These are phyloP conservation scores for Blastobotrys proliferans DNA, from an alignment of 1,139 yeast species.

Conservation along the genomic window DNA sequence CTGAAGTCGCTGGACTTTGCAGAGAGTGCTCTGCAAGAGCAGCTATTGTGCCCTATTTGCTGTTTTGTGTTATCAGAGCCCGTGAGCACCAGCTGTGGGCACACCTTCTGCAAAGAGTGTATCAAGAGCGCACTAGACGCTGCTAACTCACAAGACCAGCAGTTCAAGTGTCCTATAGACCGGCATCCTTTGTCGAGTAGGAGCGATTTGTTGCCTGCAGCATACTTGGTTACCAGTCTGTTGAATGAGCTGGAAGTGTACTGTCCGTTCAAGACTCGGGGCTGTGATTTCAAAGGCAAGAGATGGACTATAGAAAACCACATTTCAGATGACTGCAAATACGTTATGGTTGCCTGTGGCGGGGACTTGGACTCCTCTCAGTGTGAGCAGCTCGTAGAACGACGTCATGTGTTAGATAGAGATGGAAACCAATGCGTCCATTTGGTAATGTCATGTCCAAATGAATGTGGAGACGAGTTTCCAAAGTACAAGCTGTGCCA, in stretches of 20 bases:
- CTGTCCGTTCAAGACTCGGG: slow-evolving; percentile 52
- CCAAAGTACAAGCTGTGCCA: slow-evolving; percentile 15
- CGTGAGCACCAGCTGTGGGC: slow-evolving; percentile 35
- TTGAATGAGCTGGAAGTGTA: slow-evolving; percentile 57
- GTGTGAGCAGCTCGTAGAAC: slow-evolving; percentile 3
- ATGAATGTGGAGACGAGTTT: slow-evolving; percentile 22
- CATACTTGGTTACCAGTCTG: slow-evolving; percentile 55
- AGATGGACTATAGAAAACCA: slow-evolving; percentile 60
- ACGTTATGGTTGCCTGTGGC: slow-evolving; percentile 46
- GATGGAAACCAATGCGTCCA: slow-evolving; percentile 22
- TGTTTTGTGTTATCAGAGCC: slow-evolving; percentile 34
- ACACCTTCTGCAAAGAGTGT: slow-evolving; percentile 34
- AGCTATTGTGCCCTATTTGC: slow-evolving; percentile 38
- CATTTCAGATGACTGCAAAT: slow-evolving; percentile 46
- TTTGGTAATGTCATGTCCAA: slow-evolving; percentile 20
- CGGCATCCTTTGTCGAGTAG: slow-evolving; percentile 42
- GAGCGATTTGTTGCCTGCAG: slow-evolving; percentile 56
- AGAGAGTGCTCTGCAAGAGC: slow-evolving; percentile 38
- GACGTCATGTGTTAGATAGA: background rate
- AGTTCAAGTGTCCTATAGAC: slow-evolving; percentile 56
- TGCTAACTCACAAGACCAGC: slow-evolving; percentile 15
- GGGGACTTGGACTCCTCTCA: slow-evolving; percentile 9
- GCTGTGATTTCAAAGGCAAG: slow-evolving; percentile 56
- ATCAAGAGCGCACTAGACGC: slow-evolving; percentile 19
- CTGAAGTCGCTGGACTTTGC: slow-evolving; percentile 33